phyloP scores from a whole-genome alignment of 306 rosid genomes.

The Delonix regia region DNA sequence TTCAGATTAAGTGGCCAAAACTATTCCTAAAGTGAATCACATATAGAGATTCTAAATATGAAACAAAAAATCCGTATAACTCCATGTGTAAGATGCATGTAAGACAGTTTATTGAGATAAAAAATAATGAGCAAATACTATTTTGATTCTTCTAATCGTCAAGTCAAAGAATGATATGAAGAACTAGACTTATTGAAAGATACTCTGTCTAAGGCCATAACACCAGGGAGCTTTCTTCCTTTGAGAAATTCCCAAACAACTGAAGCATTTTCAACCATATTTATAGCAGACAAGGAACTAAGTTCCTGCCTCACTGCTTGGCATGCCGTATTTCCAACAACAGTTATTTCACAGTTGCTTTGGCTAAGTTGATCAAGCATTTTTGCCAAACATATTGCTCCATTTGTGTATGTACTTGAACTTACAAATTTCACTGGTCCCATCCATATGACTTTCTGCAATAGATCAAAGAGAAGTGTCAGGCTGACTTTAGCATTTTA shows the following conservation, averaged over 20 bases:
- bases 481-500: conserved; percentile 1
- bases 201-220: conserved; percentile 80
- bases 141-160: conserved; percentile 3
- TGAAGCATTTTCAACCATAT: conserved; percentile 70
- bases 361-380: conserved; percentile 58
- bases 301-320: conserved; percentile 58
- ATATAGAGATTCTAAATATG: background rate
- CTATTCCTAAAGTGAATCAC: conserved; percentile 9
- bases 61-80: conserved; percentile 7
- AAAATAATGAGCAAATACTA: background rate
- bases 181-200: conserved; percentile 27
- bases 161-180: conserved; percentile 22
- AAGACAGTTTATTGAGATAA: conserved; percentile 21
- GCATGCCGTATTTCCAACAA: conserved; percentile 69
- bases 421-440: conserved; percentile 73
- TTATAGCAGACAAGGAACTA: conserved; percentile 46
- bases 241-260: conserved; percentile 91
- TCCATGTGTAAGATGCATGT: conserved; percentile 17
- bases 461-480: conserved; percentile 32
- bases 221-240: conserved; percentile 89
- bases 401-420: conserved; percentile 45
- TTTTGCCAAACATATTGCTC: conserved; percentile 68
- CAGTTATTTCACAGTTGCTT: conserved; percentile 60
- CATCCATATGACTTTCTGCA: conserved; percentile 81
- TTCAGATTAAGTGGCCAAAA: background rate